Evolutionary conservation across 768 basidiomycete species (phyloP), one percentile per base, ranked within the genome.

Genomic region (Boletus rufocinnamomeus): DNA sequence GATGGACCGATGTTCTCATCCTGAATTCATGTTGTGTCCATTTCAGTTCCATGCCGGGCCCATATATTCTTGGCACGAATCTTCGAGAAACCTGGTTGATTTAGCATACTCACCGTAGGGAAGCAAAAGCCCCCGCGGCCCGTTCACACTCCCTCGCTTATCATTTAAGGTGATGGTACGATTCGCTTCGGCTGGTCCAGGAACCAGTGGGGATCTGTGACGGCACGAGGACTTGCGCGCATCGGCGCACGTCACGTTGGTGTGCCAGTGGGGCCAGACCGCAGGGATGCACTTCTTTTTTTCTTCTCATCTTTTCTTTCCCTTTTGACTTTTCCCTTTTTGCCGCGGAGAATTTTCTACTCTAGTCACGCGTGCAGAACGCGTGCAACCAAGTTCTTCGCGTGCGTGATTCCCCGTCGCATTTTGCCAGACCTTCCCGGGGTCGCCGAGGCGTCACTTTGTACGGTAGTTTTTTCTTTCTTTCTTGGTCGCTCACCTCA

Each of bases 71-170:
- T 51, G 11, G 34, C 23, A n/a, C 21, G 17, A 14, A 35, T n/a
- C 45, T 48, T 21, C 8, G 25, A 44, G 57, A 21, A 59, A 40
- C 25, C 44, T 19, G 37, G 48, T n/a, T 23, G 49, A 38, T 52
- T 40, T 35, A 35, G 34, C 45, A 48, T 23, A 6, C 19, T 30
- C 41, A 23, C 52, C 48, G 43, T 25, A 55, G 43, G 40, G 30
- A 47, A 13, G 27, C 14, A 41, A 64, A 61, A 60, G 2, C 49
- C 45, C 4, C 59, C 56, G 63, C 56, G 60, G 48, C 14, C 32
- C 21, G 41, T 64, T 65, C 58, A 51, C 58, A 43, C 45, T 19
- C 34, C 21, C 23, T 34, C n/a, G 38, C 6, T 43, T 14, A 34
- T 34, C 21, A 17, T 37, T 34, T 43, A 54, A 27, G 32, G 16